A percentile compares a stretch with the other conserved stretches of the same genome.
phyloP scores from a whole-genome alignment of 2,329 filamentous ascomycete species.

The Cladosporium sp. region DNA sequence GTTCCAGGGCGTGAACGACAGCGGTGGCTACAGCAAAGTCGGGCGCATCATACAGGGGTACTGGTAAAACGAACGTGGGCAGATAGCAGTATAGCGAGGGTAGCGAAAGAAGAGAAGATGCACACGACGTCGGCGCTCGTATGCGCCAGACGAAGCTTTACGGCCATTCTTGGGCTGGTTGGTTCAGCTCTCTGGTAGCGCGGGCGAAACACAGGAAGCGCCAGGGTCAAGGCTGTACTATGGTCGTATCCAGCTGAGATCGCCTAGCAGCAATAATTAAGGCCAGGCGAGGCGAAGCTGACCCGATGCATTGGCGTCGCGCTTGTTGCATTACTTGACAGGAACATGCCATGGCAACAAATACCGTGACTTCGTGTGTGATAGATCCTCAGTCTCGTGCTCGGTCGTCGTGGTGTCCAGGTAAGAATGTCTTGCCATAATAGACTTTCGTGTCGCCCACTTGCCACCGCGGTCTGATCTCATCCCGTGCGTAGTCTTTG shows the following conservation, averaged over 20 bases:
- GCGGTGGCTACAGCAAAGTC: not conserved
- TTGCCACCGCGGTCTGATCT: too few species aligned
- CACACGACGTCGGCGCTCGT: not conserved
- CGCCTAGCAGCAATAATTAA: not conserved
- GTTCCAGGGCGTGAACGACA: too few species aligned
- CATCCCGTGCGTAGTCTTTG: too few species aligned
- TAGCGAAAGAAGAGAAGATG: not conserved
- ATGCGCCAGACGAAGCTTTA: slow-evolving; percentile 10
- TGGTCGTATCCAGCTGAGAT: not conserved
- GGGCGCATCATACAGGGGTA: not conserved
- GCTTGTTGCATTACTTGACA: not conserved
- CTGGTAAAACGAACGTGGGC: not conserved
- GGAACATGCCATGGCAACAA: too few species aligned
- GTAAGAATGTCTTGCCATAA: too few species aligned
- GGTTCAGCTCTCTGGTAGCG: slow-evolving; percentile 11
- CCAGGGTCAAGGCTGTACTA: slow-evolving; percentile 1
- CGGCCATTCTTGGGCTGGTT: slow-evolving; percentile 10
- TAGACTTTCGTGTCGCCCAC: too few species aligned
- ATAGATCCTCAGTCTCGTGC: too few species aligned
- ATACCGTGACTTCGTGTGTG: too few species aligned
- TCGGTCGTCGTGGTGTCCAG: too few species aligned
- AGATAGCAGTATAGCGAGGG: not conserved
- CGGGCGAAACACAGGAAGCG: not conserved
- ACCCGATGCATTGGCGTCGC: not conserved
- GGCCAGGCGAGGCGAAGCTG: not conserved